Conservation (phyloP, 345 rosid species). For the Garcia nutans region DNA sequence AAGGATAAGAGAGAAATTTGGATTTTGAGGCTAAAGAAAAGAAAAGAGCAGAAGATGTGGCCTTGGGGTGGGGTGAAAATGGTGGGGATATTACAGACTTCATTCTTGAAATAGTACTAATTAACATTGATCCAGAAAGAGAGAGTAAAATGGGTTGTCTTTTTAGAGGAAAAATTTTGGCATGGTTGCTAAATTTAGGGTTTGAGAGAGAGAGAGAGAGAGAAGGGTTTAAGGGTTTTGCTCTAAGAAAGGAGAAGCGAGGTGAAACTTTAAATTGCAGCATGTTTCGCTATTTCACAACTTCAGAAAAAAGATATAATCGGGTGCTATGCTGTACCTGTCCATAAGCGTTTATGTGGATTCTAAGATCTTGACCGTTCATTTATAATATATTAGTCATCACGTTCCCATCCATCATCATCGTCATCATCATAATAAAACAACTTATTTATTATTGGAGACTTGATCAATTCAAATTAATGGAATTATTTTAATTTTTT, state of each 20-base stretch:
- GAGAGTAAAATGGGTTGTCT: neutral
- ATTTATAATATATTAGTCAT: neutral
- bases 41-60: constrained; percentile 18
- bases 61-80: constrained; percentile 28
- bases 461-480: too few species aligned
- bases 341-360: neutral
- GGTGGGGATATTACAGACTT: constrained; percentile 41
- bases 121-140: constrained; percentile 30
- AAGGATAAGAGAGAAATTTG: constrained; percentile 11
- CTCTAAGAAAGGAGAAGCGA: neutral
- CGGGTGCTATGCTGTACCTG: neutral
- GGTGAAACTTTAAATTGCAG: neutral
- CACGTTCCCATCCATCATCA: too few species aligned
- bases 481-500: too few species aligned
- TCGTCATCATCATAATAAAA: too few species aligned
- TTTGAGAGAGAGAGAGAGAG: constrained; percentile 14
- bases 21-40: constrained; percentile 29
- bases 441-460: too few species aligned
- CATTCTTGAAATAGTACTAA: constrained; percentile 44
- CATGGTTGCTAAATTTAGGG: constrained; percentile 36
- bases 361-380: neutral
- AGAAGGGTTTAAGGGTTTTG: constrained; percentile 12
- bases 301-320: neutral
- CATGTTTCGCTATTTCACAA: neutral
- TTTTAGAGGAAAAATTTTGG: neutral